Evolutionary conservation across 225 moss, liverwort and hornwort species (phyloP).

Genomic region (Takakia lepidozioides): DNA sequence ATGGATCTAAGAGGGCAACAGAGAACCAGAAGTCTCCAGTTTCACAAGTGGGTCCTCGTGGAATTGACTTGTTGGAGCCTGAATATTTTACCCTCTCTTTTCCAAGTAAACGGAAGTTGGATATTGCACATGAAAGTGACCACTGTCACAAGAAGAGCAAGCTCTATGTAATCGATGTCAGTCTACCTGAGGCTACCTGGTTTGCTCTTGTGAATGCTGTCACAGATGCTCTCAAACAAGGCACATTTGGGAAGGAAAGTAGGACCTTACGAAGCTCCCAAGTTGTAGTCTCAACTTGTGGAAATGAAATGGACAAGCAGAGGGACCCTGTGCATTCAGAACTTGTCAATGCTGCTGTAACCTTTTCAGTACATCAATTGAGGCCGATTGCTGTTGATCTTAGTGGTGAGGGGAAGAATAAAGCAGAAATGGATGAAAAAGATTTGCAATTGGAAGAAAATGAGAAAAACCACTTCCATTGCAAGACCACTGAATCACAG

Average conservation of each 20-base stretch:
- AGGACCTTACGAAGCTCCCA: constrained; percentile 20
- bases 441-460: constrained; percentile 16
- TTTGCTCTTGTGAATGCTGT: constrained; percentile 61
- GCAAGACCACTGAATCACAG: constrained; percentile 19
- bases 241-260: constrained; percentile 40
- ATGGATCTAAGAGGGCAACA: constrained; percentile 20
- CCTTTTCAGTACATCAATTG: constrained; percentile 38
- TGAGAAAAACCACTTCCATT: constrained; percentile 2
- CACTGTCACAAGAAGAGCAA: constrained; percentile 50
- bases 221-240: constrained; percentile 50
- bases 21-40: constrained; percentile 24
- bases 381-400: constrained; percentile 39
- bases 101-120: constrained; percentile 59
- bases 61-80: constrained; percentile 82
- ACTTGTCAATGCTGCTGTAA: constrained; percentile 53
- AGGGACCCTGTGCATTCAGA: constrained; percentile 27
- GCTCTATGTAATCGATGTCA: constrained; percentile 50
- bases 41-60: constrained; percentile 43
- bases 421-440: constrained; percentile 19
- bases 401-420: constrained; percentile 26
- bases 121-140: constrained; percentile 41
- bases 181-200: constrained; percentile 72
- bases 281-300: constrained; percentile 32
- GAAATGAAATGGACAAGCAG: constrained; percentile 25
- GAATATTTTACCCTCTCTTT: constrained; percentile 74